phyloP scores from a whole-genome alignment of 176 grass and related monocot genomes.

The Bothriochloa decipiens region DNA sequence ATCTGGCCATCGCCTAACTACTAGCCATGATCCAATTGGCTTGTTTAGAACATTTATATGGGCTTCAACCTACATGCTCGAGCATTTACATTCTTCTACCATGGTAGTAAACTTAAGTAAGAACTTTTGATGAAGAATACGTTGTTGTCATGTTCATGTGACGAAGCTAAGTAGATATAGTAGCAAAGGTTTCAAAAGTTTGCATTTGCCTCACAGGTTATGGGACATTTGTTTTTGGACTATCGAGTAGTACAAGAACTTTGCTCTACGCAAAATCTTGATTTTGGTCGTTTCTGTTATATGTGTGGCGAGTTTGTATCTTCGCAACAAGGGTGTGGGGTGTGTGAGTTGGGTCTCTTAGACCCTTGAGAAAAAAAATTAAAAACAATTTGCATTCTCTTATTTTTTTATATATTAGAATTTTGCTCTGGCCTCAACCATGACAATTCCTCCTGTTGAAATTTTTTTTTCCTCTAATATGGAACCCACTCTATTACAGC shows the following conservation, averaged over 20 bases:
- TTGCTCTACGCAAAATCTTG: neutral
- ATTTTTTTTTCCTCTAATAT: no score
- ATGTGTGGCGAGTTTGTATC: no score
- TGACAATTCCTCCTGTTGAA: no score
- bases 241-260: neutral
- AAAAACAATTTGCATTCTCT: neutral
- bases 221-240: neutral
- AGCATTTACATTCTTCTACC: neutral
- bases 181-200: neutral
- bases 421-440: no score
- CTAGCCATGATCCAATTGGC: neutral
- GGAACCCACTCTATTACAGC: no score
- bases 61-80: neutral
- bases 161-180: neutral
- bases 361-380: no score
- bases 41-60: neutral
- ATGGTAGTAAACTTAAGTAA: neutral
- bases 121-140: neutral
- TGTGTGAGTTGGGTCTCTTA: no score
- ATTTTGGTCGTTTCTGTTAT: no score
- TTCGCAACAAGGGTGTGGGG: no score
- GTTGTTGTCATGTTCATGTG: neutral
- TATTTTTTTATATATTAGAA: neutral
- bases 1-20: slow-evolving; percentile 1
- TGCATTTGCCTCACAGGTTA: neutral